phyloP scores from a whole-genome alignment of 441 rosid genomes.

The Geranium incanum region DNA sequence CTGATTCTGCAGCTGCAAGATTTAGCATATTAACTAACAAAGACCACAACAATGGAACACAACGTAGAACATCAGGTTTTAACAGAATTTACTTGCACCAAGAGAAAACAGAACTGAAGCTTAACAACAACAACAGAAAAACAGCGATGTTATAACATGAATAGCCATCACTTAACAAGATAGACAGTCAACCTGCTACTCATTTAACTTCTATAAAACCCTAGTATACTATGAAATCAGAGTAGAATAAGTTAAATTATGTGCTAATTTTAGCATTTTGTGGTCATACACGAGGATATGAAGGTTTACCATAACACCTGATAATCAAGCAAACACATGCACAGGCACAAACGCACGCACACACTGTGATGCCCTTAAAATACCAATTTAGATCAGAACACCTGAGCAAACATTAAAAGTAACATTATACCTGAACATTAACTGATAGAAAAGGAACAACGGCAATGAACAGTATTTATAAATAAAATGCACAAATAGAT shows the following conservation, averaged over 20 bases:
- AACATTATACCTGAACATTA: not conserved
- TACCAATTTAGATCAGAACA: not conserved
- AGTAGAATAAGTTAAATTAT: not conserved
- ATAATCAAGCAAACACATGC: not conserved
- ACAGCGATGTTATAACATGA: not conserved
- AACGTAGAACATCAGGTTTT: not conserved
- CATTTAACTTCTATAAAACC: not conserved
- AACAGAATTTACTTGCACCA: not conserved
- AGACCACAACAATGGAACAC: not conserved
- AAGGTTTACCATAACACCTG: not conserved
- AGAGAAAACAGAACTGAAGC: not conserved
- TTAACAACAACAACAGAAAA: not conserved
- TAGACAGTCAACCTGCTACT: not conserved
- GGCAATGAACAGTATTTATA: not conserved
- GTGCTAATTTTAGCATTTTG: not conserved
- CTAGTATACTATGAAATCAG: not conserved
- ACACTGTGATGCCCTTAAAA: not conserved
- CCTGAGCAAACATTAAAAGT: conserved; percentile 2
- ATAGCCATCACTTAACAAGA: not conserved
- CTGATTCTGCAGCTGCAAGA: not conserved
- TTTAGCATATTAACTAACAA: not conserved
- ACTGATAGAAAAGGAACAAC: not conserved
- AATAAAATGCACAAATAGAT: not conserved
- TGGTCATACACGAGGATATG: not conserved
- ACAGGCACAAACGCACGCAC: not conserved